Evolutionary conservation across 441 rosid genomes (phyloP), one percentile per base, ranked within the genome.

Genomic region (Erysimum cheiri): DNA sequence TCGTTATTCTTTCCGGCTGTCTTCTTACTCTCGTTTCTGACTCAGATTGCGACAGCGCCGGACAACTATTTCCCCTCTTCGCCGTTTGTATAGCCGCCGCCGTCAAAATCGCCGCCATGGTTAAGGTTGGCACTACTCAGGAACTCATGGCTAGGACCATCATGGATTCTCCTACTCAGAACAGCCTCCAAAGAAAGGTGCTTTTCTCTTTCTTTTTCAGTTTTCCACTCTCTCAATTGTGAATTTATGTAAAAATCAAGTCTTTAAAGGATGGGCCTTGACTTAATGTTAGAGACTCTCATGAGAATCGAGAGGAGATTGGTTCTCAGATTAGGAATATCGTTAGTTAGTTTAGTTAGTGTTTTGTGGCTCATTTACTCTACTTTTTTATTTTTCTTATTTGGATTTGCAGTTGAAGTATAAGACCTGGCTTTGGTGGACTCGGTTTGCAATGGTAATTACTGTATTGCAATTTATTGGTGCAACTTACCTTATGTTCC

Each of bases 391-490:
- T 33, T 9, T 22, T 43, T 3, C 11, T 39, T 44, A 24, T 41
- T 4, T 28, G 50, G 24, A 32, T 60, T 5, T 58, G 70, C 89
- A 93, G 97, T 63, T 81, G 50, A 87, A 84, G 80, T 93, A 93
- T 80, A 85, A 78, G 80, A 80, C 80, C 24, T 93, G 96, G 98
- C 85, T 88, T 44, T 72, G 93, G 86, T 91, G 97, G 95, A 81
- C 87, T 53, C 80, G 96, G 14, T 82, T 87, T 36, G 81, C 87
- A 4, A 75, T 81, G 75, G 75, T 82, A 74, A 72, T 93, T 64
- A 82, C 95, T 26, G 52, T 84, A 39, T 64, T 89, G 81, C 98
- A 93, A 73, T 71, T 86, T 63, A 12, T 80, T 61, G 81, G 85
- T 70, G 91, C 95, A 59, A 64, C 83, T 69, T 91, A 85, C 78